Conservation (phyloP, 108 stramenopile species). For the Fragilaria radians region DNA sequence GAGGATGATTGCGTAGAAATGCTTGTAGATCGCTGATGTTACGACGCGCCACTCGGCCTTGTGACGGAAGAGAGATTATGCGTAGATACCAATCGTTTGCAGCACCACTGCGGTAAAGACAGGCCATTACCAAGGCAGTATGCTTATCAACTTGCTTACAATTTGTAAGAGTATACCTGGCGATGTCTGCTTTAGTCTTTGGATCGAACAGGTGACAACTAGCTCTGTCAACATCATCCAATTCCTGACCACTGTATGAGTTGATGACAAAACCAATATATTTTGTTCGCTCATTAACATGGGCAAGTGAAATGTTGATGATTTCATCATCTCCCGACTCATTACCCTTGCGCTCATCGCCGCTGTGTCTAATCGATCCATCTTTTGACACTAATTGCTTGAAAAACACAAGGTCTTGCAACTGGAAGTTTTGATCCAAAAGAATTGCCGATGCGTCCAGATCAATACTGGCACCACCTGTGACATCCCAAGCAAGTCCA, state of each 20-base stretch:
- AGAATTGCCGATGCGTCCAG: constrained; percentile 34
- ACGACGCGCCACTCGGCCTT: constrained; percentile 23
- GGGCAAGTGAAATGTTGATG: constrained; percentile 23
- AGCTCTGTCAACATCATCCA: too few species aligned
- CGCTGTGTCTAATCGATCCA: constrained; percentile 32
- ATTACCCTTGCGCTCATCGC: constrained; percentile 38
- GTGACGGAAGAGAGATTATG: constrained; percentile 27
- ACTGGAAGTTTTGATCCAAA: constrained; percentile 22
- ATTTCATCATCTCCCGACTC: constrained; percentile 37
- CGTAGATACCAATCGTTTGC: constrained; percentile 29
- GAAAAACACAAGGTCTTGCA: constrained; percentile 31
- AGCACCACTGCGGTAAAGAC: constrained; percentile 23
- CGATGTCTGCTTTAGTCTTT: constrained; percentile 20
- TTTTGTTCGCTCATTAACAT: constrained; percentile 16
- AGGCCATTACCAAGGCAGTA: constrained; percentile 32
- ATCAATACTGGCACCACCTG: constrained; percentile 39
- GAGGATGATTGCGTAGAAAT: constrained; percentile 8
- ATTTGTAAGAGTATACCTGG: constrained; percentile 34
- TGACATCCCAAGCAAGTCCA: constrained; percentile 47
- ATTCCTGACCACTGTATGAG: too few species aligned
- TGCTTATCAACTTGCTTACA: too few species aligned
- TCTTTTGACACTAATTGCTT: constrained; percentile 19
- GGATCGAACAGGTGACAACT: too few species aligned
- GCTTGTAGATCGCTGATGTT: constrained; percentile 10
- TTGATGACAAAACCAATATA: constrained; percentile 43